Percentiles rank a stretch among this genome's conserved stretches.
Conservation (phyloP, 495 filamentous ascomycete species). For the Lasiosphaeria hispida region DNA sequence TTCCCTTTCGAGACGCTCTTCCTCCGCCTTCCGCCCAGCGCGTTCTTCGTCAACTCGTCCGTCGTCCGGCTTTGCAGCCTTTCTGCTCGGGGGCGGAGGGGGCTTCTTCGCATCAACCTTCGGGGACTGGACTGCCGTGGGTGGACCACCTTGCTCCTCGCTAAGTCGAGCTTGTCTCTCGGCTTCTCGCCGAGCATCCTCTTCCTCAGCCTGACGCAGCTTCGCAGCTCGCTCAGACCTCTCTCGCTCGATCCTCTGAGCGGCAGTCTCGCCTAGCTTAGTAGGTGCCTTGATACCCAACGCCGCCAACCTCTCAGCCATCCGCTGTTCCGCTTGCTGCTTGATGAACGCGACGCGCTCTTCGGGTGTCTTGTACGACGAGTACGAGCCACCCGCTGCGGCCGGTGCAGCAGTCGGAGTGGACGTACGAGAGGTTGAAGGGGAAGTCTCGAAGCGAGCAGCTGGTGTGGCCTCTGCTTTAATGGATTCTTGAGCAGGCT, state of each 20-base stretch:
- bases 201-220: constrained; percentile 84
- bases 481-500: constrained; percentile 44
- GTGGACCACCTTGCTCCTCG: constrained; percentile 72
- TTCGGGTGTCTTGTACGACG: constrained; percentile 83
- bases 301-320: constrained; percentile 96
- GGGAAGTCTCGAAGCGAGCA: constrained; percentile 38
- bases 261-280: constrained; percentile 69
- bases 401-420: constrained; percentile 43
- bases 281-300: constrained; percentile 81
- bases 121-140: constrained; percentile 41
- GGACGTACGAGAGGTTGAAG: constrained; percentile 41
- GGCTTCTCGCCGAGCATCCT: constrained; percentile 85
- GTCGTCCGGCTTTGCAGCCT: constrained; percentile 59
- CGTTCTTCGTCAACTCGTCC: constrained; percentile 53
- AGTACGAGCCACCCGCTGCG: constrained; percentile 57
- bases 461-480: constrained; percentile 41
- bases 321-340: constrained; percentile 92
- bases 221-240: constrained; percentile 82
- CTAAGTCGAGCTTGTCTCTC: constrained; percentile 82
- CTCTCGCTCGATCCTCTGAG: constrained; percentile 86
- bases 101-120: constrained; percentile 71
- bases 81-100: constrained; percentile 81
- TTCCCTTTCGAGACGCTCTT: constrained; percentile 60
- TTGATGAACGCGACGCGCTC: constrained; percentile 94
- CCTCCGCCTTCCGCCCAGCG: constrained; percentile 45